A percentile compares a stretch with the other conserved stretches of the same genome.
Conservation (phyloP, 202 grass and related monocot species). For the Brachypodium distachyon region DNA sequence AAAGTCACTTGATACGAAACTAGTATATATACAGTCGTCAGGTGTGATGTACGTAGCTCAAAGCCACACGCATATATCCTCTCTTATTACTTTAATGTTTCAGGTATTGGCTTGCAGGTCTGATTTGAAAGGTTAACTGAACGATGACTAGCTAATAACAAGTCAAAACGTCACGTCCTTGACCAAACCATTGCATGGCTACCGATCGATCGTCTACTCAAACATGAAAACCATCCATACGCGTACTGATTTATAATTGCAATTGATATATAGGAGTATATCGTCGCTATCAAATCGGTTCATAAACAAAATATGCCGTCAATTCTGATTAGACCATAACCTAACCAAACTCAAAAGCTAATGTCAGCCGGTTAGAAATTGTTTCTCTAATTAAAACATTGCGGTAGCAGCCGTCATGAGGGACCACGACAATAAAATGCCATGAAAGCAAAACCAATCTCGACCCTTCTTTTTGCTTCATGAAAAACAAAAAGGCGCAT, state of each 20-base stretch:
- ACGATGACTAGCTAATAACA: no score
- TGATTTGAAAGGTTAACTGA: constrained; percentile 3
- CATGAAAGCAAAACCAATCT: background rate
- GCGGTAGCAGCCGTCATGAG: background rate
- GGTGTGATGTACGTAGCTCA: constrained; percentile 11
- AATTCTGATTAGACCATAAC: background rate
- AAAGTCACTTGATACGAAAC: no score
- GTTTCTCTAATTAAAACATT: background rate
- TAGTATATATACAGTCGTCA: no score
- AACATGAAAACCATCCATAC: background rate
- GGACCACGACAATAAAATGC: background rate
- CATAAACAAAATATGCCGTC: background rate
- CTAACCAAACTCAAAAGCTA: background rate
- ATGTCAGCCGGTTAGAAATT: background rate
- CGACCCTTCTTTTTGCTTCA: background rate
- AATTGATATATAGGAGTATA: no score
- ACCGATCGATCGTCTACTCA: background rate
- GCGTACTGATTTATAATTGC: background rate
- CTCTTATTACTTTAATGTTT: background rate
- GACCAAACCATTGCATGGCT: constrained; percentile 7
- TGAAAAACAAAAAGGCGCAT: background rate
- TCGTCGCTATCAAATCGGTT: no score
- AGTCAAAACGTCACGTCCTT: constrained; percentile 18
- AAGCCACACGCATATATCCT: background rate
- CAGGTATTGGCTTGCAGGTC: background rate